Base-by-base conservation (phyloP, 345 rosid genomes). In the Syzygium aromaticum region DNA sequence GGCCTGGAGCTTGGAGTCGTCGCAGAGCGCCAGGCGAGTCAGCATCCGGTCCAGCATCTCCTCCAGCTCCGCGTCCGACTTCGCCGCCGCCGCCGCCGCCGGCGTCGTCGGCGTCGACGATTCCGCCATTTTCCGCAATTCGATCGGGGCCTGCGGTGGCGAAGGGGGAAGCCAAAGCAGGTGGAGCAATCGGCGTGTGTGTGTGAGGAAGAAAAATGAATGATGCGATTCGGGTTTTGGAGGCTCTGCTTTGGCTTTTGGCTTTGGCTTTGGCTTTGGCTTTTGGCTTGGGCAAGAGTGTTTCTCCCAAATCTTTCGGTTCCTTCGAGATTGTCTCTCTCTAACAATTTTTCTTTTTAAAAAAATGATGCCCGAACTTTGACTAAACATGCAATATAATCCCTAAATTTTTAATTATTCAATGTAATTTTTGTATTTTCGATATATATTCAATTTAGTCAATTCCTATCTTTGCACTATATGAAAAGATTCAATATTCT, bases 41-140 rank as follows among this genome's bases (percentile, higher is more conserved):
- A 96, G 93, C 98, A 97, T 96, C 61, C 98, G 97, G 91, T 97
- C 98, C 86, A 97, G 98, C 92, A 95, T 89, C 89, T 96, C 98
- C 87, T 95, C 98, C 30, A 93, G 86, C 86, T 97, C 97, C n/a
- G 86, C 91, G 51, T 94, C 98, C 52, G 99, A 92, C 87, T 89
- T 96, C 53, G 92, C 88, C 64, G 64, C 13, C 59, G 46, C 1
- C 11, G 89, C 51, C 49, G 90, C 54, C 12, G 91, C 23, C 40
- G 93, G 46, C 59, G 94, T 54, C 8, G 93, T 13, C 6, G 90
- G 85, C 6, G 93, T 80, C 30, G 96, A 89, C 19, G 96, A 89
- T 51, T 94, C 94, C 88, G 93, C 94, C 97, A 95, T 97, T 49
- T 43, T 43, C 7, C 80, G 7, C 51, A 33, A 19, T 11, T 10